Base-by-base conservation (phyloP, 768 basidiomycete genomes). In the Paxillus involutus region DNA sequence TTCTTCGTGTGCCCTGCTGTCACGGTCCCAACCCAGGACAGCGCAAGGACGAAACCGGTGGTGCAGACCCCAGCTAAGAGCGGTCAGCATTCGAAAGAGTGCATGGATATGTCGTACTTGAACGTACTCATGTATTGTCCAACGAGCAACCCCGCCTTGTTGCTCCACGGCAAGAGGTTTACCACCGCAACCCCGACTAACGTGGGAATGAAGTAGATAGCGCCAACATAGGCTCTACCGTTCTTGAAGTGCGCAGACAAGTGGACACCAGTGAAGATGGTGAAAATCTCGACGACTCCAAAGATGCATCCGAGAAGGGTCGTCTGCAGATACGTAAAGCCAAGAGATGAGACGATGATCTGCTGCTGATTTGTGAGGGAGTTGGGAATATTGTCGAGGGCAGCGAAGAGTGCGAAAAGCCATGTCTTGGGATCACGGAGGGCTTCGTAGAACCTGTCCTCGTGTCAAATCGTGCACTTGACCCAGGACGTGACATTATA, bases 1-100 rank as follows among this genome's bases (percentile, higher is more conserved):
- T 79, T 76, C 69, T 89, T 89, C 32, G 88, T 89, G 61, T 88
- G 88, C 0, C 86, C 88, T 0, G 86, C 80, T 0, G 85, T 89
- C 6, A 86, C 80, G 40, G 68, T 78, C 2, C 79, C 80, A 13
- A 88, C 63, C 88, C 88, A 90, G 3, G 83, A 77, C 40, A 89
- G 60, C 12, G 80, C 72, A 14, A 89, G 67, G 11, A 81, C 79
- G 52, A 88, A 89, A 7, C 80, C 82, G 3, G 85, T 81, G 5
- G 77, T 78, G 16, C 75, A 79, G 35, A 83, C 71, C 54, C 35
- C 35, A 14, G 35, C 35, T 35, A 35, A 35, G 35, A 35, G 35
- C 5, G 35, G 13, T 35, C 35, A 35, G 4, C 13, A 35, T 14
- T 75, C 80, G 74, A 55, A 26, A 48, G 43, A 47, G 47, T 63